Percentiles rank a stretch among this genome's conserved stretches.
phyloP scores from a whole-genome alignment of 2,329 filamentous ascomycete genomes.

The Alternaria rosae region DNA sequence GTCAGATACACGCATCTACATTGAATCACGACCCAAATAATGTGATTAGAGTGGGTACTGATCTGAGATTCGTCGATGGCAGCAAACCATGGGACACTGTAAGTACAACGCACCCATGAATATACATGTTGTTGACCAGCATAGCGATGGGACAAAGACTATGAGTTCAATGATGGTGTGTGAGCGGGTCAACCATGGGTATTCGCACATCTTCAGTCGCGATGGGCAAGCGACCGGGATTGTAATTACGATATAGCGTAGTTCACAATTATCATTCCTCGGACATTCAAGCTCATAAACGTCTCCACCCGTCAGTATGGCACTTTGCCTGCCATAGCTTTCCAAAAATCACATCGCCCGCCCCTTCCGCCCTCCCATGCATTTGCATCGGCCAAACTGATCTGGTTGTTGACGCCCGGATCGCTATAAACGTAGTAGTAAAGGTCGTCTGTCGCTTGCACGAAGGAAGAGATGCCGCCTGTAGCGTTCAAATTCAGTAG shows the following conservation, averaged over 20 bases:
- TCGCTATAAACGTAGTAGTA: conserved; percentile 40
- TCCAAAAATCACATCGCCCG: conserved; percentile 43
- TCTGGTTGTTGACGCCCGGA: conserved; percentile 41
- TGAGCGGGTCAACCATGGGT: neutral
- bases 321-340: conserved; percentile 30
- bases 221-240: neutral
- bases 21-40: conserved; percentile 62
- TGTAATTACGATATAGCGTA: neutral
- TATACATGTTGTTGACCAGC: conserved; percentile 2
- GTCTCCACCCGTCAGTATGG: conserved; percentile 26
- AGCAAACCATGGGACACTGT: conserved; percentile 61
- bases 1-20: conserved; percentile 65
- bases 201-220: neutral
- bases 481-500: conserved; percentile 43
- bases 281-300: neutral
- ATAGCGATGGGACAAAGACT: conserved; percentile 45
- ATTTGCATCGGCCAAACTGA: conserved; percentile 36
- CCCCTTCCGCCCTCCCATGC: conserved; percentile 45
- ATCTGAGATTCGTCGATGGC: conserved; percentile 63
- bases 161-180: conserved; percentile 41
- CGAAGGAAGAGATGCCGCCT: conserved; percentile 29
- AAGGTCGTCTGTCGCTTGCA: conserved; percentile 31
- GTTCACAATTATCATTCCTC: neutral
- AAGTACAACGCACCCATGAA: conserved; percentile 11
- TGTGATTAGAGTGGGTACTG: conserved; percentile 63